phyloP scores from a whole-genome alignment of 2,329 filamentous ascomycete species.

The Gnomoniopsis smithogilvyi region DNA sequence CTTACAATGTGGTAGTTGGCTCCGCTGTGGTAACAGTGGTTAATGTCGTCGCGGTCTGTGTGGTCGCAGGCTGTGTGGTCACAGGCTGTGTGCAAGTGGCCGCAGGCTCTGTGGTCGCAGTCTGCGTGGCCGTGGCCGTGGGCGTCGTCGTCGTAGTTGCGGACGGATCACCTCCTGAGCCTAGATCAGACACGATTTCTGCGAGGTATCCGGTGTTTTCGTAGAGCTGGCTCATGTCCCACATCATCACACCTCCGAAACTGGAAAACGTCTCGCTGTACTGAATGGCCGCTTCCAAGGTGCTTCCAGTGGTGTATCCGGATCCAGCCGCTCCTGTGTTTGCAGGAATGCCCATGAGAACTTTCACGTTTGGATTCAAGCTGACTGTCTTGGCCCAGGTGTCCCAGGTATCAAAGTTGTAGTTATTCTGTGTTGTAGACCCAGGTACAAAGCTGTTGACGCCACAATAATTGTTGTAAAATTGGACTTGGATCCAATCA shows the following conservation, averaged over 20 bases:
- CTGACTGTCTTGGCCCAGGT: slow-evolving; percentile 58
- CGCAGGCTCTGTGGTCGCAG: slow-evolving; percentile 5
- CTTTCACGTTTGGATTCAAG: slow-evolving; percentile 57
- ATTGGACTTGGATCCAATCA: slow-evolving; percentile 62
- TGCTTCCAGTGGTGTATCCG: slow-evolving; percentile 50
- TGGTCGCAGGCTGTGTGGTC: slow-evolving; percentile 4
- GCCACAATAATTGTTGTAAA: slow-evolving; percentile 69
- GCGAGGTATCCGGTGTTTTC: slow-evolving; percentile 55
- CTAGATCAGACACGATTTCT: slow-evolving; percentile 36
- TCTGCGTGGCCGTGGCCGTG: neutral
- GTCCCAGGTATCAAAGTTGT: slow-evolving; percentile 64
- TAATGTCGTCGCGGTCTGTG: slow-evolving; percentile 6
- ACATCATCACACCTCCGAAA: slow-evolving; percentile 68
- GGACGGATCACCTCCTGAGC: neutral
- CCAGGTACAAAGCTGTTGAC: slow-evolving; percentile 47
- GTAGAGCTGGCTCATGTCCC: slow-evolving; percentile 62
- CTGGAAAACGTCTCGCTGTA: slow-evolving; percentile 53
- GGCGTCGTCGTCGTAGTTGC: slow-evolving; percentile 8
- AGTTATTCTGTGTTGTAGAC: slow-evolving; percentile 44
- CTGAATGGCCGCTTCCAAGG: slow-evolving; percentile 47
- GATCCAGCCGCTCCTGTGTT: slow-evolving; percentile 50
- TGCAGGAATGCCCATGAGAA: slow-evolving; percentile 60
- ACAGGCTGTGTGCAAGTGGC: slow-evolving; percentile 9
- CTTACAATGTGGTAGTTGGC: slow-evolving; percentile 8
- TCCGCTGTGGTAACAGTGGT: slow-evolving; percentile 4